These are phyloP conservation scores for Oligophagozyma castellii DNA, from an alignment of 1,139 yeast genomes.

Conservation along the genomic window DNA sequence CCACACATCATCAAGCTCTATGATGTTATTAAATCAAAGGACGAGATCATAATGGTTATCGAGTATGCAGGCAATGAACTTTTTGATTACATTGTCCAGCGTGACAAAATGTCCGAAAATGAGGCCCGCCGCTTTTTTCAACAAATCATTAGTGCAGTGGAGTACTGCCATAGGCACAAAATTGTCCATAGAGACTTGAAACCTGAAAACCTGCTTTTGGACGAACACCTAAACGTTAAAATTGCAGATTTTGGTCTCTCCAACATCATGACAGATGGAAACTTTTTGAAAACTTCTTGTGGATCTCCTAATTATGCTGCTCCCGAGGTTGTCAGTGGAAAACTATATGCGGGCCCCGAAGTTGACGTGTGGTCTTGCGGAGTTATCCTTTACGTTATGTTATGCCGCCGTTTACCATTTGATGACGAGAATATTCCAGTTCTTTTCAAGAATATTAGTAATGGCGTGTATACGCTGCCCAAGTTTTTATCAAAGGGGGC, in stretches of 20 bases:
- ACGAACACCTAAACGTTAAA: slow-evolving; percentile 80
- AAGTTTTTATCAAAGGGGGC: slow-evolving; percentile 83
- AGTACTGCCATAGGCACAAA: slow-evolving; percentile 94
- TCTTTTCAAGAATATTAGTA: slow-evolving; percentile 82
- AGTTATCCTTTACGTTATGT: slow-evolving; percentile 89
- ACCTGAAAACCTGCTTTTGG: slow-evolving; percentile 84
- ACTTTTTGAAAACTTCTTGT: slow-evolving; percentile 87
- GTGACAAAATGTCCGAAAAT: slow-evolving; percentile 72
- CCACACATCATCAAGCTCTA: slow-evolving; percentile 92
- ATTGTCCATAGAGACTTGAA: slow-evolving; percentile 94
- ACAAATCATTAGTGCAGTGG: slow-evolving; percentile 95
- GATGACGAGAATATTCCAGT: slow-evolving; percentile 98
- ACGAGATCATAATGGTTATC: slow-evolving; percentile 93
- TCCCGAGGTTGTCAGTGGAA: slow-evolving; percentile 94
- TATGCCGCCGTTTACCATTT: slow-evolving; percentile 93
- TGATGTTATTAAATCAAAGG: slow-evolving; percentile 89
- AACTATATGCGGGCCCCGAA: slow-evolving; percentile 95
- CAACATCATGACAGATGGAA: slow-evolving; percentile 96
- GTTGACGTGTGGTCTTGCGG: slow-evolving; percentile 99
- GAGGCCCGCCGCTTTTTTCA: slow-evolving; percentile 94
- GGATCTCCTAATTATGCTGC: slow-evolving; percentile 98
- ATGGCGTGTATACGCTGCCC: slow-evolving; percentile 91
- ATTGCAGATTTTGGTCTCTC: slow-evolving; percentile 93
- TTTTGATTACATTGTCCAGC: slow-evolving; percentile 87
- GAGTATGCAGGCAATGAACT: slow-evolving; percentile 93